Evolutionary conservation across 1,284 basidiomycete genomes (phyloP).

Genomic region (Hemileccinum hortonii): DNA sequence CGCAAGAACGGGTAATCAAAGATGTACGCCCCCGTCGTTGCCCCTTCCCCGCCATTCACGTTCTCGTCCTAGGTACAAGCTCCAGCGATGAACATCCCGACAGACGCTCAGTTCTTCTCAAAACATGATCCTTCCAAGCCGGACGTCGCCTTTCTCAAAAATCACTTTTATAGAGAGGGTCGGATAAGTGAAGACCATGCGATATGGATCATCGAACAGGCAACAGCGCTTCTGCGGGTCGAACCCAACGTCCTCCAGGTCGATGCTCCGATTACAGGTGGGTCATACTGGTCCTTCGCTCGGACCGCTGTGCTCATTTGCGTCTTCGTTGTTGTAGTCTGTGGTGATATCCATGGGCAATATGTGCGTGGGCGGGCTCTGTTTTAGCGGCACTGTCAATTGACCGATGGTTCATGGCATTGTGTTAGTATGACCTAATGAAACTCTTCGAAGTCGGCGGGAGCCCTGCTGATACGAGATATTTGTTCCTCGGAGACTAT

Average conservation of each 20-base stretch:
- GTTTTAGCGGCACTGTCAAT: slow-evolving; percentile 8
- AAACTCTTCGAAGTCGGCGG: slow-evolving; percentile 95
- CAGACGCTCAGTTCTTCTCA: slow-evolving; percentile 91
- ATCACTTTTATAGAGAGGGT: slow-evolving; percentile 98
- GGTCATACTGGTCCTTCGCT: neutral
- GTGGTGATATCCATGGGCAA: slow-evolving; percentile 79
- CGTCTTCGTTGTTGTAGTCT: slow-evolving; percentile 50
- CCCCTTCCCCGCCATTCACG: slow-evolving; percentile 14
- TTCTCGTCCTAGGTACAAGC: slow-evolving; percentile 74
- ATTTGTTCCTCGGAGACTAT: slow-evolving; percentile 93
- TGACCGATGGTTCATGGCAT: slow-evolving; percentile 18
- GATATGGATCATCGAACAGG: slow-evolving; percentile 80
- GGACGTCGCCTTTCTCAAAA: slow-evolving; percentile 97
- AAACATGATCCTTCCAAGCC: slow-evolving; percentile 82
- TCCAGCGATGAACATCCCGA: slow-evolving; percentile 89
- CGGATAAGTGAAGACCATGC: slow-evolving; percentile 89
- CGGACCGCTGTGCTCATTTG: slow-evolving; percentile 7
- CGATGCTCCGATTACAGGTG: slow-evolving; percentile 92
- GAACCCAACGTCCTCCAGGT: slow-evolving; percentile 88
- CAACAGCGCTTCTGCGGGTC: slow-evolving; percentile 70
- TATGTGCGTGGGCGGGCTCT: slow-evolving; percentile 62
- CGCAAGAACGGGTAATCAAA: slow-evolving; percentile 83
- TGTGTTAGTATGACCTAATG: slow-evolving; percentile 82
- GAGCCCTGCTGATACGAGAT: slow-evolving; percentile 89
- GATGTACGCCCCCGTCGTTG: slow-evolving; percentile 51